These are phyloP conservation scores for Blastomyces gilchristii DNA, from an alignment of 2,329 filamentous ascomycete genomes.

Conservation along the genomic window DNA sequence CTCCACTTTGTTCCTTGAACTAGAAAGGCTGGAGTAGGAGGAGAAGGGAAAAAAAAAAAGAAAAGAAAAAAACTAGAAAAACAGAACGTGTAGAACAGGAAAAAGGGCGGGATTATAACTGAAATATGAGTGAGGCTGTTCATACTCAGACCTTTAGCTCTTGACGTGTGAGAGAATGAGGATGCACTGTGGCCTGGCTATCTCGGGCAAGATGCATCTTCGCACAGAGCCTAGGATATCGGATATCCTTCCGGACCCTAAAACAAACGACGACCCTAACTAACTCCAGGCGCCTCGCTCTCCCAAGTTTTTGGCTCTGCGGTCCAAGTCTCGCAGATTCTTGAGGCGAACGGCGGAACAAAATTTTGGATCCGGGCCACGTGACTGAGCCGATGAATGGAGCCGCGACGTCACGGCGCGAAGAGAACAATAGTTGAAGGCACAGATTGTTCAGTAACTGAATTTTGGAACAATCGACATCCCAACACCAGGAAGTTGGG, in stretches of 20 bases:
- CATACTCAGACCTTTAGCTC: neutral
- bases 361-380: neutral
- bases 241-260: neutral
- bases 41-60: too few species aligned
- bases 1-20: too few species aligned
- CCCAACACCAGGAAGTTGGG: neutral
- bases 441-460: neutral
- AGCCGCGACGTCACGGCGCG: neutral
- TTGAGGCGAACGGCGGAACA: neutral
- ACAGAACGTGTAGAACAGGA: neutral
- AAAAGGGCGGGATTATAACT: neutral
- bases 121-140: neutral
- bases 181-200: neutral
- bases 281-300: neutral
- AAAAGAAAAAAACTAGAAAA: neutral
- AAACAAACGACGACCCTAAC: neutral
- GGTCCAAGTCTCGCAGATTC: neutral
- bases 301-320: neutral
- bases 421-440: neutral
- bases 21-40: too few species aligned
- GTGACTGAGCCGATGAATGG: neutral
- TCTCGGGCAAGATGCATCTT: neutral
- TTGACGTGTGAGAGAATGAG: neutral
- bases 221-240: neutral
- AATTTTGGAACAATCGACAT: conserved; percentile 1